These are phyloP conservation scores for Dendrothele bispora DNA, from an alignment of 768 basidiomycete genomes.

Conservation along the genomic window DNA sequence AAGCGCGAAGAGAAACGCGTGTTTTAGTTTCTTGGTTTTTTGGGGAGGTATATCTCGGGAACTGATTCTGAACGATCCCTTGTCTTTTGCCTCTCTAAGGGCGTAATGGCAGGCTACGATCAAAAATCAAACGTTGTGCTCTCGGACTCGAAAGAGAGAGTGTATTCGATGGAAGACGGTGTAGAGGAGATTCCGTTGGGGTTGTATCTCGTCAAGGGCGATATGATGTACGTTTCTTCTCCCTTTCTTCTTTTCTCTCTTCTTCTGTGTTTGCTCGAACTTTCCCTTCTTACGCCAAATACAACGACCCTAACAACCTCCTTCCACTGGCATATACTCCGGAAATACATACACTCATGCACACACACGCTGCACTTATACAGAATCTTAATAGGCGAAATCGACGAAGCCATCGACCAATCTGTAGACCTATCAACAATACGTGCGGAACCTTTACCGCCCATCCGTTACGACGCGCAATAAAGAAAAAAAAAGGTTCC, in stretches of 20 bases:
- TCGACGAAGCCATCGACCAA: conserved; percentile 81
- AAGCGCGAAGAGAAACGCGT: neutral
- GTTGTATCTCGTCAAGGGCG: conserved; percentile 96
- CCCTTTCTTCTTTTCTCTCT: neutral
- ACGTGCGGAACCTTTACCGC: conserved; percentile 84
- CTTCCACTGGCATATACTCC: too few species aligned
- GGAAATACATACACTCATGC: conserved; percentile 10
- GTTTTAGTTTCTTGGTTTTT: neutral
- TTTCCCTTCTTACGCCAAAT: neutral
- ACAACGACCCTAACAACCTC: too few species aligned
- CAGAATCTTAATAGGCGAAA: conserved; percentile 79
- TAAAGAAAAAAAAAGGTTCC: neutral
- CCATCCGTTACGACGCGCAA: conserved; percentile 65
- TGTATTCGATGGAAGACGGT: conserved; percentile 87
- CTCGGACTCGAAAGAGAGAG: conserved; percentile 89
- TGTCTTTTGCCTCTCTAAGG: conserved; percentile 44
- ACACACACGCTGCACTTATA: conserved; percentile 14
- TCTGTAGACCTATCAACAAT: conserved; percentile 74
- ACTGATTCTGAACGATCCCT: too few species aligned
- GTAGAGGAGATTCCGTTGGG: conserved; percentile 95
- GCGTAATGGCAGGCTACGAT: conserved; percentile 89
- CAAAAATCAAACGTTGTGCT: conserved; percentile 96
- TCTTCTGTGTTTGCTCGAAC: conserved; percentile 7
- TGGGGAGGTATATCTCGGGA: neutral
- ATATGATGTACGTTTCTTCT: conserved; percentile 81